Percentiles rank a stretch among this genome's conserved stretches.
phyloP scores from a whole-genome alignment of 495 filamentous ascomycete species.

The Aspergillus conjunctus region DNA sequence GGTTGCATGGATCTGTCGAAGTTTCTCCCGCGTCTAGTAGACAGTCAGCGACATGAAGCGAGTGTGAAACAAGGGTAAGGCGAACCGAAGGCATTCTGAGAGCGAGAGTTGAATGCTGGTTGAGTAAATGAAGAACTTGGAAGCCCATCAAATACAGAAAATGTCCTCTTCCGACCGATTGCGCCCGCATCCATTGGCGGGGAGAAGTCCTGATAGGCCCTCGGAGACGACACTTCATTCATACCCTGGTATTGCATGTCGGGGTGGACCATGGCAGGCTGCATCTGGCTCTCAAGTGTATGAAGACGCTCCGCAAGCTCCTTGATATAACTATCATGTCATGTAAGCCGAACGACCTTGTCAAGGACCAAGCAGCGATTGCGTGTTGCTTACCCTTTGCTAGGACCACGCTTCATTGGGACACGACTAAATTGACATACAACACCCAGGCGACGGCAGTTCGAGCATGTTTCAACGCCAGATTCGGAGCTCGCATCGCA shows the following conservation, averaged over 20 bases:
- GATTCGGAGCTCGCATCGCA: slow-evolving; percentile 86
- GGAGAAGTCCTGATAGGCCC: slow-evolving; percentile 52
- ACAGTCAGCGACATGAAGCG: slow-evolving; percentile 25
- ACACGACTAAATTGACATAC: slow-evolving; percentile 88
- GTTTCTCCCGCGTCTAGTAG: slow-evolving; percentile 35
- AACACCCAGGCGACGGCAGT: slow-evolving; percentile 76
- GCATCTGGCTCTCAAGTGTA: slow-evolving; percentile 72
- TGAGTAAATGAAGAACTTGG: slow-evolving; percentile 50
- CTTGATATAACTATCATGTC: slow-evolving; percentile 77
- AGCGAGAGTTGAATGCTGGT: slow-evolving; percentile 46
- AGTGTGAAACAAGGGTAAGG: neutral
- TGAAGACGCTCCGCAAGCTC: slow-evolving; percentile 89
- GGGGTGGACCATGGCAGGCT: slow-evolving; percentile 48
- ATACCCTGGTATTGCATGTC: slow-evolving; percentile 50
- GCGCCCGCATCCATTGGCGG: slow-evolving; percentile 45
- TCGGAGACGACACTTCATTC: slow-evolving; percentile 49
- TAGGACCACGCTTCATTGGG: slow-evolving; percentile 92
- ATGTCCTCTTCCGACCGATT: slow-evolving; percentile 56
- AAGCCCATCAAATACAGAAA: slow-evolving; percentile 57
- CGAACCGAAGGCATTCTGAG: slow-evolving; percentile 44
- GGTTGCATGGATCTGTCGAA: slow-evolving; percentile 50
- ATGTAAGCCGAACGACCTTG: slow-evolving; percentile 29
- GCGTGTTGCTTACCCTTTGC: slow-evolving; percentile 72
- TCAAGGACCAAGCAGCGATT: neutral
- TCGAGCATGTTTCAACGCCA: slow-evolving; percentile 78